These are phyloP conservation scores for Hymenoscyphus salicellus DNA, from an alignment of 2,329 filamentous ascomycete genomes.

Conservation along the genomic window DNA sequence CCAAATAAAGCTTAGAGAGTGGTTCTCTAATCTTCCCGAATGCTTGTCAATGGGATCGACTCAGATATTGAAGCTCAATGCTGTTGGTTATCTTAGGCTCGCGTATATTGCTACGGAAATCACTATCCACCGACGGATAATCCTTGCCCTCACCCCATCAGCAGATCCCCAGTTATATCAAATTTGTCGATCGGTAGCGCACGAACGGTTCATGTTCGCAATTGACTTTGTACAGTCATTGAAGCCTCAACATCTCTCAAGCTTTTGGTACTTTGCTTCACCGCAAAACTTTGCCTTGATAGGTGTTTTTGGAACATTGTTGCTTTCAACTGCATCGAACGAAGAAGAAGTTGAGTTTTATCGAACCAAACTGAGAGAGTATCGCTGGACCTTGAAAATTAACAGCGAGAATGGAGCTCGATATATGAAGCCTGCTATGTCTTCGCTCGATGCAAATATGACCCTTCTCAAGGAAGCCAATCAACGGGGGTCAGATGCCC, in stretches of 20 bases:
- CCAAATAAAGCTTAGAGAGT: slow-evolving; percentile 47
- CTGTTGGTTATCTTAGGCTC: slow-evolving; percentile 47
- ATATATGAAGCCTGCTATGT: slow-evolving; percentile 30
- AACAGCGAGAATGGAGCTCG: slow-evolving; percentile 31
- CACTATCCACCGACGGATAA: slow-evolving; percentile 49
- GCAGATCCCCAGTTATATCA: slow-evolving; percentile 25
- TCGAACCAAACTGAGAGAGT: slow-evolving; percentile 27
- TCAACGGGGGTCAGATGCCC: neutral
- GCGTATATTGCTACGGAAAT: slow-evolving; percentile 52
- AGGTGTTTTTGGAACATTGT: slow-evolving; percentile 42
- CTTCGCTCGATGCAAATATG: slow-evolving; percentile 29
- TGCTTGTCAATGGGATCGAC: slow-evolving; percentile 45
- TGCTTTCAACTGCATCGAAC: slow-evolving; percentile 31
- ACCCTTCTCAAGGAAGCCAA: slow-evolving; percentile 15
- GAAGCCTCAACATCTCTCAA: slow-evolving; percentile 46
- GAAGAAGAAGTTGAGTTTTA: slow-evolving; percentile 29
- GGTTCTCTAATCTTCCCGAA: slow-evolving; percentile 47
- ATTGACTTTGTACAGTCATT: slow-evolving; percentile 43
- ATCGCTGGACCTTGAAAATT: slow-evolving; percentile 32
- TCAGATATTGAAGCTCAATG: slow-evolving; percentile 42
- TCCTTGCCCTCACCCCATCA: slow-evolving; percentile 41
- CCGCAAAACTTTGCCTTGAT: slow-evolving; percentile 45
- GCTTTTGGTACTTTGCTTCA: slow-evolving; percentile 47
- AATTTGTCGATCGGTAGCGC: slow-evolving; percentile 37
- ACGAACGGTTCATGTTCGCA: slow-evolving; percentile 41